Conservation (phyloP, 106 monocot species). For the Narthecium ossifragum region DNA sequence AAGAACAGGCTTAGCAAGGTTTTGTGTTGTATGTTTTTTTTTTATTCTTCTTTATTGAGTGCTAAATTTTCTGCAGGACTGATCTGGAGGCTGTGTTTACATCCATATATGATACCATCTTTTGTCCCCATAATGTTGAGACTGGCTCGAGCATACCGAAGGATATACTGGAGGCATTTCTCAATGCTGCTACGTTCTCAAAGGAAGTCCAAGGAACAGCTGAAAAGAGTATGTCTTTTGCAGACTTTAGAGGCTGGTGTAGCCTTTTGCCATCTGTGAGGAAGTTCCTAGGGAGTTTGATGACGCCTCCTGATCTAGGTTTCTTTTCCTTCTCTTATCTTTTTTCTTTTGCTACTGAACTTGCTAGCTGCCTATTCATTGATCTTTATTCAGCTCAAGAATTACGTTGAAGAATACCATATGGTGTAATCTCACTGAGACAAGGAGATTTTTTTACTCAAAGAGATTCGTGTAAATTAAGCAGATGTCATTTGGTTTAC, state of each 20-base stretch:
- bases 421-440: no score
- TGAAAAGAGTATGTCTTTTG: constrained; percentile 46
- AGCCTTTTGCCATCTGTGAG: constrained; percentile 54
- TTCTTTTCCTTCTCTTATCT: background rate
- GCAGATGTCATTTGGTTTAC: no score
- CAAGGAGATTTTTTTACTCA: no score
- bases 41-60: background rate
- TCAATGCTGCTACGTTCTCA: constrained; percentile 59
- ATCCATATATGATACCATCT: constrained; percentile 57
- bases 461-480: no score
- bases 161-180: constrained; percentile 37
- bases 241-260: constrained; percentile 82
- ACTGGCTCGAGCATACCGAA: constrained; percentile 17
- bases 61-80: constrained; percentile 29
- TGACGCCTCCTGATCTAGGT: constrained; percentile 71
- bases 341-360: background rate
- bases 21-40: background rate
- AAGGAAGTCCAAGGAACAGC: constrained; percentile 28
- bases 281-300: constrained; percentile 76
- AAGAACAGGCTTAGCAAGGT: no score
- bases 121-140: constrained; percentile 22
- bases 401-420: no score
- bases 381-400: no score
- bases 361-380: no score
- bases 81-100: constrained; percentile 69